Evolutionary conservation across 192 early-diverging fungal species (phyloP).

Genomic region (Coemansia sp.): DNA sequence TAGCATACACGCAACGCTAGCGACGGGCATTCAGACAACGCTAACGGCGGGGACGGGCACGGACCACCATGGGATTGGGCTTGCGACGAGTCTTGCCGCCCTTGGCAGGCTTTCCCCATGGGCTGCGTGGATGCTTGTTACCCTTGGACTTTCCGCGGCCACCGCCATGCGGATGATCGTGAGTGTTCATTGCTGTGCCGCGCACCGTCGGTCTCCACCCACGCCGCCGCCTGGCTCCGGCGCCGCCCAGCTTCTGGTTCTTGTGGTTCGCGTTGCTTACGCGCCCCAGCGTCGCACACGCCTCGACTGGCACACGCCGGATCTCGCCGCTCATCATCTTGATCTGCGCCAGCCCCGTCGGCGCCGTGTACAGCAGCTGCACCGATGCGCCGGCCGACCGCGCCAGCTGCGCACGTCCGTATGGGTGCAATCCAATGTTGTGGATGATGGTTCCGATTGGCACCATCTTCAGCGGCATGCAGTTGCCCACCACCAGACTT

Average conservation of each 20-base stretch:
- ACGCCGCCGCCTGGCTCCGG: slow-evolving; percentile 76
- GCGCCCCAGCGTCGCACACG: slow-evolving; percentile 85
- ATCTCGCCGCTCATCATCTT: slow-evolving; percentile 85
- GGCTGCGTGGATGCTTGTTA: slow-evolving; percentile 81
- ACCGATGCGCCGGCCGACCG: slow-evolving; percentile 86
- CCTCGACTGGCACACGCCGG: slow-evolving; percentile 77
- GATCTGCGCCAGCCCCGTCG: slow-evolving; percentile 80
- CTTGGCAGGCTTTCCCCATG: slow-evolving; percentile 92
- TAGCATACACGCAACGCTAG: slow-evolving; percentile 6
- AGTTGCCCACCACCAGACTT: slow-evolving; percentile 81
- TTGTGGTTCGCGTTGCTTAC: slow-evolving; percentile 91
- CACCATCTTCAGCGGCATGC: slow-evolving; percentile 83
- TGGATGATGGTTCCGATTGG: slow-evolving; percentile 90
- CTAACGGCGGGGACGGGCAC: slow-evolving; percentile 49
- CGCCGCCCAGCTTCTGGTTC: slow-evolving; percentile 83
- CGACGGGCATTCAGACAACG: neutral
- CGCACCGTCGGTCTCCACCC: slow-evolving; percentile 92
- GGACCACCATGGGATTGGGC: slow-evolving; percentile 70
- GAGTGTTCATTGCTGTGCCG: slow-evolving; percentile 93
- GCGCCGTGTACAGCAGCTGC: slow-evolving; percentile 76
- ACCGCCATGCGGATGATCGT: slow-evolving; percentile 98
- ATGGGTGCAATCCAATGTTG: slow-evolving; percentile 77
- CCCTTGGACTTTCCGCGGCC: slow-evolving; percentile 92
- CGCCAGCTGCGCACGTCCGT: slow-evolving; percentile 73
- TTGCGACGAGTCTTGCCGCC: slow-evolving; percentile 81